Evolutionary conservation across 1,139 yeast genomes (phyloP).

Genomic region (Saccharomyces hybrid): DNA sequence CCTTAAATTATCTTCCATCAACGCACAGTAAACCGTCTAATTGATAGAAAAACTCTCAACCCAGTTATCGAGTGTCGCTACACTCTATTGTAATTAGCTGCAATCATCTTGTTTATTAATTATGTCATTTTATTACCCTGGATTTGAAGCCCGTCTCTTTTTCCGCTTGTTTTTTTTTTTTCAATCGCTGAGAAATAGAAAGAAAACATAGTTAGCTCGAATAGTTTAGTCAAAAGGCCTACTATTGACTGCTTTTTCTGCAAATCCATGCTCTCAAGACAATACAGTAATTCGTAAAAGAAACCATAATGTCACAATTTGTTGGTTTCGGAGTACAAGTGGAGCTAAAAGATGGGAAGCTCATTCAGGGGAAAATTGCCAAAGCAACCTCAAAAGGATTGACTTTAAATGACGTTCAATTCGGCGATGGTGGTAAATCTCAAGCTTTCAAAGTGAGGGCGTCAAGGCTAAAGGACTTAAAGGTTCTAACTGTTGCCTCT

Average conservation of each 20-base stretch:
- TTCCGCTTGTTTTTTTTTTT: not conserved
- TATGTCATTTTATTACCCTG: not conserved
- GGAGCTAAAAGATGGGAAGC: slow-evolving; percentile 31
- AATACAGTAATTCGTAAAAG: not conserved
- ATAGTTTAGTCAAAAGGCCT: not conserved
- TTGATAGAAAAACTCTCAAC: not conserved
- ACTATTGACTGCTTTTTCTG: not conserved
- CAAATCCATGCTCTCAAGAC: not conserved
- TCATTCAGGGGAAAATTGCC: slow-evolving; percentile 29
- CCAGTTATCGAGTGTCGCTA: too few species aligned
- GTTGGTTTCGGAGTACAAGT: slow-evolving; percentile 31
- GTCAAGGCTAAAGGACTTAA: slow-evolving; percentile 31
- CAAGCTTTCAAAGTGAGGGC: slow-evolving; percentile 32
- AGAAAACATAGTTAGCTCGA: not conserved
- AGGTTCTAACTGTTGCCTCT: slow-evolving; percentile 31
- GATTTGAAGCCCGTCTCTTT: not conserved
- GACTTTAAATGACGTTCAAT: slow-evolving; percentile 28
- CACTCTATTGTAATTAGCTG: not conserved
- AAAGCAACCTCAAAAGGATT: slow-evolving; percentile 31
- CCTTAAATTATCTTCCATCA: not conserved
- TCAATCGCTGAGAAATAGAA: not conserved
- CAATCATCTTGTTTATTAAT: not conserved
- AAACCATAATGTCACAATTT: slow-evolving; percentile 24
- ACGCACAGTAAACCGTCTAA: not conserved
- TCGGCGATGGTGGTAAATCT: slow-evolving; percentile 32